Conservation (phyloP, 2,329 filamentous ascomycete genomes). For the Pseudodiploospora longispora region DNA sequence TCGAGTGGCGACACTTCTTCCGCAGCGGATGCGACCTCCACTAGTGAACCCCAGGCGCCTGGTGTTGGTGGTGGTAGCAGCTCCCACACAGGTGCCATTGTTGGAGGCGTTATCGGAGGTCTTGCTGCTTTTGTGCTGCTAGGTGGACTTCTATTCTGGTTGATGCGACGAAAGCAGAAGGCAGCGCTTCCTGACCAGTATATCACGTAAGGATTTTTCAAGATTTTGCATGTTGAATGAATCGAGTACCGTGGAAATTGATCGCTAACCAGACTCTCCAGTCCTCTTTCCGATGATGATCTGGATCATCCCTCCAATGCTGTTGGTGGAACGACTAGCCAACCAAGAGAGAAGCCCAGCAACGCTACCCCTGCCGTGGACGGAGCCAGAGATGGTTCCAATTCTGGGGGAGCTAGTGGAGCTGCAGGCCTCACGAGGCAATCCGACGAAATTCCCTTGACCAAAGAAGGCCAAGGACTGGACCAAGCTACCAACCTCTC, state of each 20-base stretch:
- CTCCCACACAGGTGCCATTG: slow-evolving; percentile 39
- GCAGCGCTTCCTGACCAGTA: slow-evolving; percentile 18
- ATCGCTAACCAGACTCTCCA: no score
- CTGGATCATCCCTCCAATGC: no score
- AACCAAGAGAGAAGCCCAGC: no score
- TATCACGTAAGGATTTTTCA: slow-evolving; percentile 26
- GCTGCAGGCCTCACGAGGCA: not conserved
- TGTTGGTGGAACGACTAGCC: no score
- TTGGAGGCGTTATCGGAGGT: slow-evolving; percentile 47
- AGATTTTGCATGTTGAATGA: not conserved
- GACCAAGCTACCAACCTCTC: not conserved
- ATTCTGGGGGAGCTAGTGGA: no score
- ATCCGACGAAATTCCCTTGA: slow-evolving; percentile 8
- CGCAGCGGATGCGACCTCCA: slow-evolving; percentile 11
- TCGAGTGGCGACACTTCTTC: slow-evolving; percentile 6
- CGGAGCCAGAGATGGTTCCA: no score
- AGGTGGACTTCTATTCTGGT: slow-evolving; percentile 32
- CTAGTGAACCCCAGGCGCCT: slow-evolving; percentile 17
- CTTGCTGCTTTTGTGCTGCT: slow-evolving; percentile 37
- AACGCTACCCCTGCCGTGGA: no score
- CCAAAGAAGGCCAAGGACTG: not conserved
- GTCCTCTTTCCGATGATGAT: no score
- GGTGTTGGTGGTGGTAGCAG: slow-evolving; percentile 18
- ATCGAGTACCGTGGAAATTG: no score
- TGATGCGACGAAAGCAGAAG: slow-evolving; percentile 32